Base-by-base conservation (phyloP, 2,329 filamentous ascomycete species). In the Pestalotiopsis sp. region DNA sequence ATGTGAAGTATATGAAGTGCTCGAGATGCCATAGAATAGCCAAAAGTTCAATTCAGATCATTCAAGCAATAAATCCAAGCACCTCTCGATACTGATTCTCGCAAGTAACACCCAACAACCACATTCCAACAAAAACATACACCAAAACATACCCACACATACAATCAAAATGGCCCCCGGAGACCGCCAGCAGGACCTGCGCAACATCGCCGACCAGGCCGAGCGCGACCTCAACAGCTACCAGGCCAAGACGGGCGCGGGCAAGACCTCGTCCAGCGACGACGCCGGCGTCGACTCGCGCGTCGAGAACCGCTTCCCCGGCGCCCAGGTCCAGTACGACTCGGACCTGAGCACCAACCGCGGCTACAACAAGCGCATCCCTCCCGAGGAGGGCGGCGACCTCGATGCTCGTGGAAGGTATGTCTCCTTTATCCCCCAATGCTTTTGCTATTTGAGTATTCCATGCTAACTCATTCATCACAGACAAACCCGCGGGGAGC, bases 221-320 rank as follows among this genome's bases (percentile, higher is more conserved):
- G 83, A 86, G 78, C 75, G 74, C 66, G 83, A 86, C 72, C 79
- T 86, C 67, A 85, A 85, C 79, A 82, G 78, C 13, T 83, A 84
- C 73, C 79, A 84, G 71, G 76, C 83, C 72, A 86, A 85, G 77
- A 85, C 83, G 1, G 84, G 84, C 66, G 76, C 76, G 9, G 79
- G 79, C 62, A 82, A 79, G 69, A 73, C 76, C 3, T 77, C 82
- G 5, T 77, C 77, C 4, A 77, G 76, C 20, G 82, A 84, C 25
- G 79, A 84, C 7, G 78, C 81, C 3, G 84, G 82, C 58, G 81
- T 85, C 61, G 82, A 84, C 67, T 75, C 79, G 1, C 74, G 77
- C 12, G 80, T 78, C 31, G 82, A 83, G 76, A 81, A 79, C 63
- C 82, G 82, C 68, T 85, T 86, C 70, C 80, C 80, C 12, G 81